Percentiles rank a stretch among this genome's conserved stretches.
phyloP scores from a whole-genome alignment of 352 stramenopile species.

The Phytophthora palmivora region DNA sequence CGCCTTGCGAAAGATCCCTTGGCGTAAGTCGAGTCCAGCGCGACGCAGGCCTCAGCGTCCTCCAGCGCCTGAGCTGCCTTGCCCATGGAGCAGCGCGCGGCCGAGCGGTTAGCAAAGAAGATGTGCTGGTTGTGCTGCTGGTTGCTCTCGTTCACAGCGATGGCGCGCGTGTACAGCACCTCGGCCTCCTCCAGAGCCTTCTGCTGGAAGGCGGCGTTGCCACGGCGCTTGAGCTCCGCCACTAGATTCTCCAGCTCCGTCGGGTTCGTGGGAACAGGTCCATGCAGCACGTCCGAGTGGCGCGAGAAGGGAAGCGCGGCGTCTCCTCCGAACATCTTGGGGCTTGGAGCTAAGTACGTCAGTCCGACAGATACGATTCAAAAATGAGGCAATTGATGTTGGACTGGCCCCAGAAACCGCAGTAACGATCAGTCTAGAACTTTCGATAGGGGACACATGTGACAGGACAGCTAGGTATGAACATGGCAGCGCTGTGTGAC shows the following conservation, averaged over 20 bases:
- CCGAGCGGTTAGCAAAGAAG: constrained; percentile 90
- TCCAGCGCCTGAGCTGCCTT: constrained; percentile 68
- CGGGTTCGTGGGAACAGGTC: constrained; percentile 47
- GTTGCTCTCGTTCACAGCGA: constrained; percentile 80
- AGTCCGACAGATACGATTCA: too few species aligned
- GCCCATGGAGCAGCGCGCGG: constrained; percentile 84
- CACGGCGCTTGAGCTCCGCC: constrained; percentile 88
- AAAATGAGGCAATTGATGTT: too few species aligned
- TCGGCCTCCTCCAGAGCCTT: constrained; percentile 93
- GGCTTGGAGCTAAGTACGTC: not conserved
- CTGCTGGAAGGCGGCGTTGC: constrained; percentile 88
- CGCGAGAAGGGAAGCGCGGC: constrained; percentile 74
- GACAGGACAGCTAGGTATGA: constrained; percentile 9
- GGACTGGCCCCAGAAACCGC: too few species aligned
- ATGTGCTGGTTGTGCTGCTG: constrained; percentile 78
- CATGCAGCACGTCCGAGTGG: constrained; percentile 85
- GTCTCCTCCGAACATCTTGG: constrained; percentile 78
- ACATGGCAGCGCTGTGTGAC: too few species aligned
- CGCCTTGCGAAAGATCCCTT: constrained; percentile 88
- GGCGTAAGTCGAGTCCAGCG: constrained; percentile 63
- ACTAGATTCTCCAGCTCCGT: constrained; percentile 73
- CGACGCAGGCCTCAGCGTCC: constrained; percentile 75
- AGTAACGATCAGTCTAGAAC: constrained; percentile 33
- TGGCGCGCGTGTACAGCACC: constrained; percentile 96
- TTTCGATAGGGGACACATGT: constrained; percentile 29